Percentiles rank a stretch among this genome's conserved stretches.
Conservation (phyloP, 352 stramenopile genomes). For the Thalassiosira exigua region DNA sequence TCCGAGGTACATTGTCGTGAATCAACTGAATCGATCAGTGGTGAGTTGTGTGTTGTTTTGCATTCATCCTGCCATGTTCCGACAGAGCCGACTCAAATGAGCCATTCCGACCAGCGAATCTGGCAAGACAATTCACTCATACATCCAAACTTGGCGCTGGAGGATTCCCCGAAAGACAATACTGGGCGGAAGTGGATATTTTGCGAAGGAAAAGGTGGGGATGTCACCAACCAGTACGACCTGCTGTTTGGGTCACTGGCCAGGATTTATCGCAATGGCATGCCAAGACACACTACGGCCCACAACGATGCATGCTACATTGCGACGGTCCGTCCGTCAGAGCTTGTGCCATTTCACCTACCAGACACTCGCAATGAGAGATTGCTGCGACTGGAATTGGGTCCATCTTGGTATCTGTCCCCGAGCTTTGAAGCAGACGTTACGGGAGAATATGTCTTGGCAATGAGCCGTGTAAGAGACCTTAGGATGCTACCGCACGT, state of each 20-base stretch:
- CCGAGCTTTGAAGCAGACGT: constrained; percentile 84
- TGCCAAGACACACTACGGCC: constrained; percentile 70
- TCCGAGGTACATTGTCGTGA: constrained; percentile 88
- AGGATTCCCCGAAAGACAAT: constrained; percentile 49
- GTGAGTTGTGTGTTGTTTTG: constrained; percentile 65
- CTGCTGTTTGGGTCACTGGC: constrained; percentile 67
- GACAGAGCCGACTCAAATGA: constrained; percentile 2
- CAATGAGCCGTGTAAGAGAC: constrained; percentile 73
- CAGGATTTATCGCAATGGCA: constrained; percentile 42
- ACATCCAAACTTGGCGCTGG: constrained; percentile 59
- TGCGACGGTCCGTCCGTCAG: constrained; percentile 59
- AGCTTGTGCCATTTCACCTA: constrained; percentile 79
- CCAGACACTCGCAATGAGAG: constrained; percentile 82
- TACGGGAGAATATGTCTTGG: constrained; percentile 80
- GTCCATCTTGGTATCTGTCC: constrained; percentile 80
- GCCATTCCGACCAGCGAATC: constrained; percentile 44
- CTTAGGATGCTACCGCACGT: constrained; percentile 59
- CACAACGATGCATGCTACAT: constrained; percentile 80
- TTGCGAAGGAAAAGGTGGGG: constrained; percentile 19
- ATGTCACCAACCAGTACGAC: constrained; percentile 78
- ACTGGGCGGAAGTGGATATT: constrained; percentile 74
- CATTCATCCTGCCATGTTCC: constrained; percentile 19
- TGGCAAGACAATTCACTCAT: constrained; percentile 84
- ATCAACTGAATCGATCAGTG: constrained; percentile 79
- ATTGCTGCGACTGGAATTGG: constrained; percentile 81